phyloP scores from a whole-genome alignment of 768 basidiomycete genomes.

The Pleurotus citrinopileatus region DNA sequence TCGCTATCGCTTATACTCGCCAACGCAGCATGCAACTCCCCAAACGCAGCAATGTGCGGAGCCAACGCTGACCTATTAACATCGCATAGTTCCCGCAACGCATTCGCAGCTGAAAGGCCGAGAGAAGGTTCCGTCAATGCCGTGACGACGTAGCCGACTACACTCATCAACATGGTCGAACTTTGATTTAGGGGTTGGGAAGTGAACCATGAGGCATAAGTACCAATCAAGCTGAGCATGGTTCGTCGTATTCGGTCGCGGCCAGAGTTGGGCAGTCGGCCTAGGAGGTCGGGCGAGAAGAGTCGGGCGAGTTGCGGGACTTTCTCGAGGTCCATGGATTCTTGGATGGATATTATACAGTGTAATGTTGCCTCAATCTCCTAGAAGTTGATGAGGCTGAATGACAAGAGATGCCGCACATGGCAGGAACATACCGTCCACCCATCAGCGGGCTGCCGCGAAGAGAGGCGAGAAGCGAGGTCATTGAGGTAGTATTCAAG shows the following conservation, averaged over 20 bases:
- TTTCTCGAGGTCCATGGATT: constrained; percentile 66
- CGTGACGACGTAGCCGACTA: constrained; percentile 65
- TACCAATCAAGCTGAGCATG: constrained; percentile 69
- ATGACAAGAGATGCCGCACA: no score
- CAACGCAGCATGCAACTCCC: constrained; percentile 75
- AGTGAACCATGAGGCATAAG: constrained; percentile 81
- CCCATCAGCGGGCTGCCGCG: constrained; percentile 39
- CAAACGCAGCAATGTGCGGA: constrained; percentile 81
- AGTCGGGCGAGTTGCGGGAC: constrained; percentile 55
- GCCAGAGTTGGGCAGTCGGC: constrained; percentile 61
- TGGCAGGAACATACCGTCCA: constrained; percentile 83
- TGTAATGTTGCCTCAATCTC: constrained; percentile 86
- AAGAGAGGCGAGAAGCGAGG: constrained; percentile 50
- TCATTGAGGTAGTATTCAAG: constrained; percentile 67
- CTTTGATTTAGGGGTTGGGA: constrained; percentile 33
- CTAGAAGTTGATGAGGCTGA: constrained; percentile 34
- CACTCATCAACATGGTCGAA: constrained; percentile 56
- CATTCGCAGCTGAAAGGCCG: constrained; percentile 73
- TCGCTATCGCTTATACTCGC: constrained; percentile 81
- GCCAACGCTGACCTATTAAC: constrained; percentile 84
- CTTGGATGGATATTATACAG: constrained; percentile 83
- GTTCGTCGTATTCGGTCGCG: constrained; percentile 70
- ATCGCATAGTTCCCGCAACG: constrained; percentile 86
- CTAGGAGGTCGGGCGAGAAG: constrained; percentile 73
- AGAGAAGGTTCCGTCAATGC: constrained; percentile 64